Evolutionary conservation across 176 grass and related monocot species (phyloP).

Genomic region (Oryza meyeriana): DNA sequence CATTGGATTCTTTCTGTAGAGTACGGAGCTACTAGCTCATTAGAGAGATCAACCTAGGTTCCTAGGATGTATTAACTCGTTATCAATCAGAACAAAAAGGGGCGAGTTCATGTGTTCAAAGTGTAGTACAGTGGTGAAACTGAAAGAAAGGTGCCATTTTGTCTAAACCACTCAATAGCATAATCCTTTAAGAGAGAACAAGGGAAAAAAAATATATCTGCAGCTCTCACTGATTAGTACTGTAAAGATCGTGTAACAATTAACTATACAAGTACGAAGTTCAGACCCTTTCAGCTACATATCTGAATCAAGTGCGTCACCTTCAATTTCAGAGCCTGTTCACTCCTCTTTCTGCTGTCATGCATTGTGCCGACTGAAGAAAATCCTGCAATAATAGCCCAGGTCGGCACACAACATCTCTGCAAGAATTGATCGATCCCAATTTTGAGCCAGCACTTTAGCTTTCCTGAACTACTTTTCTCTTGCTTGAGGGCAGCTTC

Average conservation of each 20-base stretch:
- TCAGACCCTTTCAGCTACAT: not conserved
- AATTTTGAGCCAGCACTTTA: slow-evolving; percentile 16
- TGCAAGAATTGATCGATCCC: not conserved
- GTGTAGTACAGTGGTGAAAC: not conserved
- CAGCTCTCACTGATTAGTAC: too few species aligned
- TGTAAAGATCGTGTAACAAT: not conserved
- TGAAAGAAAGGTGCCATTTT: not conserved
- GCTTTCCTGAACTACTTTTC: slow-evolving; percentile 11
- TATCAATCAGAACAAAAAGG: not conserved
- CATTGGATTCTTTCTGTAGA: not conserved
- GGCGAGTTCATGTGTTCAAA: not conserved
- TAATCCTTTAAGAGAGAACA: not conserved
- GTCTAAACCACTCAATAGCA: not conserved
- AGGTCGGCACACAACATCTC: not conserved
- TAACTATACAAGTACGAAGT: not conserved
- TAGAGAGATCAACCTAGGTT: not conserved
- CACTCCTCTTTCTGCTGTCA: too few species aligned
- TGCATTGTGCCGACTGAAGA: not conserved
- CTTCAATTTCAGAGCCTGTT: not conserved
- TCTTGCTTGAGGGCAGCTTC: slow-evolving; percentile 22
- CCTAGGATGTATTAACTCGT: not conserved
- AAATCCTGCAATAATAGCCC: not conserved
- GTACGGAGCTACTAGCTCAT: not conserved
- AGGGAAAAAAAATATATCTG: too few species aligned
- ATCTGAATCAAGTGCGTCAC: not conserved